Conservation (phyloP, 768 basidiomycete genomes). For the Leucocoprinus birnbaumii region DNA sequence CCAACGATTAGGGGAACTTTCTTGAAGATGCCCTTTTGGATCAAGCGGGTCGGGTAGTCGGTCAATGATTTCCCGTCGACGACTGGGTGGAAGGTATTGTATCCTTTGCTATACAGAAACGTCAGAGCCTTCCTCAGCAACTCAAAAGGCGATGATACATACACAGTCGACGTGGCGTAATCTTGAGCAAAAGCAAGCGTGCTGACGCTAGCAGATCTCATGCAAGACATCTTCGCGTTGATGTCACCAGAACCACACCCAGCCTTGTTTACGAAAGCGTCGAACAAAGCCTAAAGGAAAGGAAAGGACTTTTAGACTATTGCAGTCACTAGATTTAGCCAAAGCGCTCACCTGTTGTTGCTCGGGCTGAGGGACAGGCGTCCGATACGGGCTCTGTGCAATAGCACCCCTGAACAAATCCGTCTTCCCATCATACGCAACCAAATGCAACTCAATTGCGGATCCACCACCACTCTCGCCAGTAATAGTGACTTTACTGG, state of each 20-base stretch:
- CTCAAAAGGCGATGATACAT: background rate
- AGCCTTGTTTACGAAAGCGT: conserved; percentile 44
- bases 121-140: background rate
- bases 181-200: conserved; percentile 56
- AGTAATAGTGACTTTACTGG: conserved; percentile 42
- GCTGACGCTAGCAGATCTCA: conserved; percentile 49
- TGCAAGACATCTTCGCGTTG: conserved; percentile 36
- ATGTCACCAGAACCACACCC: conserved; percentile 43
- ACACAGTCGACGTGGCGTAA: conserved; percentile 40
- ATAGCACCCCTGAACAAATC: too few relatives aligned
- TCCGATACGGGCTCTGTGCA: conserved; percentile 53
- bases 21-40: conserved; percentile 43
- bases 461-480: too few relatives aligned
- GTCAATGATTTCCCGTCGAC: conserved; percentile 50
- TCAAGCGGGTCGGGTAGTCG: conserved; percentile 44
- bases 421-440: too few relatives aligned
- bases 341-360: conserved; percentile 41
- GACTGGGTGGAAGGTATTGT: conserved; percentile 49
- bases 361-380: conserved; percentile 44
- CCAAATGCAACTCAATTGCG: too few relatives aligned
- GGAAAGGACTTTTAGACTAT: background rate
- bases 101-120: conserved; percentile 31
- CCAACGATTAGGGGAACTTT: conserved; percentile 57
- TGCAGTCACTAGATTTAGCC: background rate
- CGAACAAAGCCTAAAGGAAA: conserved; percentile 42